phyloP scores from a whole-genome alignment of 208 protist species.

The Trypanosoma congolense region DNA sequence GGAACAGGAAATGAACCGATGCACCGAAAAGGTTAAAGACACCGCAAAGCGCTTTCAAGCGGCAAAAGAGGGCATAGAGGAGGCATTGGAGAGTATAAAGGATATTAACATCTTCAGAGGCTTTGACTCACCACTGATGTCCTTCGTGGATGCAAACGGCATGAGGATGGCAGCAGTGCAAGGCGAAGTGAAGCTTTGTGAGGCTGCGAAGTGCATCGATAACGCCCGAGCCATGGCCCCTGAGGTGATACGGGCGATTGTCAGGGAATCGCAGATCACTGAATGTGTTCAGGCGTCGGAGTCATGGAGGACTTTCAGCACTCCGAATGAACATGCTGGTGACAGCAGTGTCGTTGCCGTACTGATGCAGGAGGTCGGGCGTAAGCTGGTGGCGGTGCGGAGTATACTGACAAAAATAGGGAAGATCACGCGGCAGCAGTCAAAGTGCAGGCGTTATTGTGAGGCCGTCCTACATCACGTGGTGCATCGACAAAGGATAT shows the following conservation, averaged over 20 bases:
- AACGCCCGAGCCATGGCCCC: slow-evolving; percentile 11
- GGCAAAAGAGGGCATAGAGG: slow-evolving; percentile 18
- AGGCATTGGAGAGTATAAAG: slow-evolving; percentile 5
- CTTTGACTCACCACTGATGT: slow-evolving; percentile 4
- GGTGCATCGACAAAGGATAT: slow-evolving; percentile 16
- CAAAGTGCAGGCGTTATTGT: slow-evolving; percentile 14
- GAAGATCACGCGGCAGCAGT: slow-evolving; percentile 5
- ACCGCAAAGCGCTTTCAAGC: slow-evolving; percentile 1
- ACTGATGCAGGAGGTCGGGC: slow-evolving; percentile 22
- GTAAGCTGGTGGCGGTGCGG: slow-evolving; percentile 18
- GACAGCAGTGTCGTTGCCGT: neutral
- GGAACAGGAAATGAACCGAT: slow-evolving; percentile 16
- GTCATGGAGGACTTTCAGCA: slow-evolving; percentile 8
- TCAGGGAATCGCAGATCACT: slow-evolving; percentile 1
- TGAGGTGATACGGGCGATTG: slow-evolving; percentile 7
- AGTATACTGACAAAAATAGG: slow-evolving; percentile 4
- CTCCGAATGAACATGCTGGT: neutral
- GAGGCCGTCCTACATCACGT: slow-evolving; percentile 16
- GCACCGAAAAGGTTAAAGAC: slow-evolving; percentile 3
- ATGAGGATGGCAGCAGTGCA: slow-evolving; percentile 4
- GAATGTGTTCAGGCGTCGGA: slow-evolving; percentile 6
- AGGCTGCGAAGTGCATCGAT: slow-evolving; percentile 6
- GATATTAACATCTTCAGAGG: slow-evolving; percentile 17
- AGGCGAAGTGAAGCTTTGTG: slow-evolving; percentile 17
- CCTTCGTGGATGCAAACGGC: slow-evolving; percentile 9